phyloP scores from a whole-genome alignment of 2,329 filamentous ascomycete species.

The Colletotrichum sp. region DNA sequence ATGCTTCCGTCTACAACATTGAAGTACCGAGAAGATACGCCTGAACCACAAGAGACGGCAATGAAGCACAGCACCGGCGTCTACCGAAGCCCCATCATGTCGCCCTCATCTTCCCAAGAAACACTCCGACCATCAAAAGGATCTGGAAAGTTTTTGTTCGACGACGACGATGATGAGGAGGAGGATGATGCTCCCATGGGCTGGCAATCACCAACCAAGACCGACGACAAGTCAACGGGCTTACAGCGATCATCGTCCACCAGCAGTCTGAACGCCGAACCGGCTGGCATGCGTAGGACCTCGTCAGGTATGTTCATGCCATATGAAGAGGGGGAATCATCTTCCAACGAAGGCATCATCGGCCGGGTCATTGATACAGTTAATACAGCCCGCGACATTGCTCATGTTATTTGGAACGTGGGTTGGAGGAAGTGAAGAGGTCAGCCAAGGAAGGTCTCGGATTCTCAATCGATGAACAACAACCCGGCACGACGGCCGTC shows the following conservation, averaged over 20 bases:
- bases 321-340: slow-evolving; percentile 74
- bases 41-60: slow-evolving; percentile 66
- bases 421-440: slow-evolving; percentile 61
- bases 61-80: slow-evolving; percentile 62
- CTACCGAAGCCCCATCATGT: slow-evolving; percentile 58
- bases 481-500: background rate
- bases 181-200: slow-evolving; percentile 47
- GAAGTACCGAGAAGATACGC: slow-evolving; percentile 81
- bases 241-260: slow-evolving; percentile 55
- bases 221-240: slow-evolving; percentile 28
- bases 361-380: slow-evolving; percentile 83
- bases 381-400: slow-evolving; percentile 74
- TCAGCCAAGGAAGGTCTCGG: background rate
- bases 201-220: slow-evolving; percentile 22
- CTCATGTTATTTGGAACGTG: slow-evolving; percentile 75
- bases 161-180: slow-evolving; percentile 62
- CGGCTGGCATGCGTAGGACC: slow-evolving; percentile 74
- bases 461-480: background rate
- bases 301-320: slow-evolving; percentile 93
- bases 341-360: slow-evolving; percentile 68
- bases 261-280: slow-evolving; percentile 53
- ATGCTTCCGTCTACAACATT: slow-evolving; percentile 87
- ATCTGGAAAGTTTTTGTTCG: slow-evolving; percentile 67
- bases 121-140: slow-evolving; percentile 75
- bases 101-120: slow-evolving; percentile 82